A percentile compares a stretch with the other conserved stretches of the same genome.
phyloP scores from a whole-genome alignment of 2,329 filamentous ascomycete species.

The Colletotrichum simmondsii region DNA sequence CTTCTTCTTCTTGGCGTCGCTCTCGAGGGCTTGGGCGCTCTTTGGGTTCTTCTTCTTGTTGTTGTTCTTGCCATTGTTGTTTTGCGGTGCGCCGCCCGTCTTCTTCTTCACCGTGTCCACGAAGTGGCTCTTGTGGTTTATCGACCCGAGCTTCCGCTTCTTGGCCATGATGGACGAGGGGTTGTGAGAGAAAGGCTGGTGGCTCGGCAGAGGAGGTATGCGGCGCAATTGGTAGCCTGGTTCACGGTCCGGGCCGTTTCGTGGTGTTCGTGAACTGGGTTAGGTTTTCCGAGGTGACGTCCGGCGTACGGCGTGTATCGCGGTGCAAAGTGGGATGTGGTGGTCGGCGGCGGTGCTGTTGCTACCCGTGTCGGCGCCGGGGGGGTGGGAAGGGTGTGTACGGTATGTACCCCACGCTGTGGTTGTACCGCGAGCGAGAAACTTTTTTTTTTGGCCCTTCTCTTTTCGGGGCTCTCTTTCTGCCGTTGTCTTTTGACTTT shows the following conservation, averaged over 20 bases:
- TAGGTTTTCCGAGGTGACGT: not conserved
- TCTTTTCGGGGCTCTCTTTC: not conserved
- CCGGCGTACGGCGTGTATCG: not conserved
- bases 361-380: slow-evolving; percentile 24
- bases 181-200: not conserved
- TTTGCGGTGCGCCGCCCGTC: slow-evolving; percentile 24
- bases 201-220: not conserved
- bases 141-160: slow-evolving; percentile 55
- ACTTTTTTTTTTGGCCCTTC: slow-evolving; percentile 19
- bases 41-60: slow-evolving; percentile 30
- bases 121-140: slow-evolving; percentile 31
- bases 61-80: slow-evolving; percentile 32
- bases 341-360: slow-evolving; percentile 18
- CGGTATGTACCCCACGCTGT: slow-evolving; percentile 16
- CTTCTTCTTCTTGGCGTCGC: slow-evolving; percentile 34
- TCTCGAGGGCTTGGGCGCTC: slow-evolving; percentile 26
- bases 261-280: not conserved
- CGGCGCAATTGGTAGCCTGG: not conserved
- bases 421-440: slow-evolving; percentile 12
- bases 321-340: slow-evolving; percentile 17
- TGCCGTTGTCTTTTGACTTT: not conserved
- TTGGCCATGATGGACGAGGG: slow-evolving; percentile 45
- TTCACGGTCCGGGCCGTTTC: slow-evolving; percentile 5
- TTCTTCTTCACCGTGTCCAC: slow-evolving; percentile 30
- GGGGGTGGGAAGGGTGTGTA: not conserved